Conservation (phyloP, 805 yeast genomes). For the Hanseniaspora meyeri region DNA sequence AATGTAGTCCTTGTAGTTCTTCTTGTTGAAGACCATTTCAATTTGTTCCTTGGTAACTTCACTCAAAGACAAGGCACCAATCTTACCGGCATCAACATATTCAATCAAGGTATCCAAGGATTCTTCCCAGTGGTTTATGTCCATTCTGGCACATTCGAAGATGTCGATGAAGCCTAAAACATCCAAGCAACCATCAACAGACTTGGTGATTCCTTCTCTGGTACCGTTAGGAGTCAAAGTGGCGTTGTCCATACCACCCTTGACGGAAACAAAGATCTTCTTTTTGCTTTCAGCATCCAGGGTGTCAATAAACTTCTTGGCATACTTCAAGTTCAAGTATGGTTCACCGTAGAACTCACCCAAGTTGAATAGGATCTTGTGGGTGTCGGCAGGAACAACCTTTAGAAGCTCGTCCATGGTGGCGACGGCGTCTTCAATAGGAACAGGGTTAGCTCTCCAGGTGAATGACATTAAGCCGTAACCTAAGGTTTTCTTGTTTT, state of each 20-base stretch:
- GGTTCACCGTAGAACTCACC: conserved; percentile 68
- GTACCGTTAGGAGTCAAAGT: conserved; percentile 37
- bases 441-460: conserved; percentile 47
- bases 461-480: conserved; percentile 78
- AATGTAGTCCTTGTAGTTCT: conserved; percentile 39
- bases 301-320: conserved; percentile 45
- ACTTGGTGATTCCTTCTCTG: conserved; percentile 34
- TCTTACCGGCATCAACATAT: conserved; percentile 44
- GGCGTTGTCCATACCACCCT: conserved; percentile 43
- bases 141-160: conserved; percentile 66
- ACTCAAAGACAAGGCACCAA: conserved; percentile 61
- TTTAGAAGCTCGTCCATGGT: conserved; percentile 36
- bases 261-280: conserved; percentile 50
- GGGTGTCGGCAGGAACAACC: conserved; percentile 33
- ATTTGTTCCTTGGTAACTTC: conserved; percentile 59
- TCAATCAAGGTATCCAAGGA: conserved; percentile 45
- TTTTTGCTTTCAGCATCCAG: conserved; percentile 41
- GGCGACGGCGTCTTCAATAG: conserved; percentile 36
- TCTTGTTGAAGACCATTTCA: conserved; percentile 35
- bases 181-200: conserved; percentile 35
- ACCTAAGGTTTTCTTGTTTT: conserved; percentile 32
- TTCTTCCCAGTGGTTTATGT: conserved; percentile 42
- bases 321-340: conserved; percentile 41
- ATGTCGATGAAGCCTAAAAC: conserved; percentile 41
- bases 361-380: conserved; percentile 48